phyloP scores from a whole-genome alignment of 345 rosid species.

The Salix koriyanagi region DNA sequence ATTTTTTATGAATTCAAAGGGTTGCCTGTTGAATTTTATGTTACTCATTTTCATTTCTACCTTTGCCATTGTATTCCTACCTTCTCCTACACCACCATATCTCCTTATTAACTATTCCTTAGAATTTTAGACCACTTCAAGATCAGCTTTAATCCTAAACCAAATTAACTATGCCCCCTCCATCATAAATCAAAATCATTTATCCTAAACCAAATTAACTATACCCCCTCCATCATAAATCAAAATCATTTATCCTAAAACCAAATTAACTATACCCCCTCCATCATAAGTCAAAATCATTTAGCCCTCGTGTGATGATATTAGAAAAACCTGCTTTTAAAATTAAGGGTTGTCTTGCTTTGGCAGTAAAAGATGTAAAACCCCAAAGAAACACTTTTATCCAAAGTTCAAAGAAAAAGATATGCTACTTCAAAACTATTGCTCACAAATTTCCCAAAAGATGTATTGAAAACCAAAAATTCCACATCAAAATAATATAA shows the following conservation, averaged over 20 bases:
- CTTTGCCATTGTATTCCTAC: no score
- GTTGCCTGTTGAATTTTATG: no score
- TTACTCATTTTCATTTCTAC: no score
- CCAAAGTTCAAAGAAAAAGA: not conserved
- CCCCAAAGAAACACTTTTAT: not conserved
- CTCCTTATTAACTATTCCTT: no score
- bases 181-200: not conserved
- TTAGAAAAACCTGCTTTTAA: not conserved
- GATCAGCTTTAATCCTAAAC: not conserved
- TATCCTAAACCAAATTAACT: not conserved
- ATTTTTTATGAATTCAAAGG: no score
- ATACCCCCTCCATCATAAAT: not conserved
- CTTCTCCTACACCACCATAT: no score
- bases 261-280: not conserved
- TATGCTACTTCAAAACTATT: not conserved
- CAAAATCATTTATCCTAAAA: not conserved
- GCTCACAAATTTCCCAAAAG: no score
- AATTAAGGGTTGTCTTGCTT: not conserved
- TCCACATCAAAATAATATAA: slow-evolving; percentile 1
- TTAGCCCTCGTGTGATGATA: not conserved
- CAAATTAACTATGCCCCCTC: not conserved
- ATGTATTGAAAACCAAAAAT: not conserved
- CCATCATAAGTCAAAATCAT: not conserved
- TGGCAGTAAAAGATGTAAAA: not conserved
- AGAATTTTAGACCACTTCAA: not conserved